Evolutionary conservation across 352 stramenopile genomes (phyloP), one percentile per base, ranked within the genome.

Genomic region (Phytophthora sp.): DNA sequence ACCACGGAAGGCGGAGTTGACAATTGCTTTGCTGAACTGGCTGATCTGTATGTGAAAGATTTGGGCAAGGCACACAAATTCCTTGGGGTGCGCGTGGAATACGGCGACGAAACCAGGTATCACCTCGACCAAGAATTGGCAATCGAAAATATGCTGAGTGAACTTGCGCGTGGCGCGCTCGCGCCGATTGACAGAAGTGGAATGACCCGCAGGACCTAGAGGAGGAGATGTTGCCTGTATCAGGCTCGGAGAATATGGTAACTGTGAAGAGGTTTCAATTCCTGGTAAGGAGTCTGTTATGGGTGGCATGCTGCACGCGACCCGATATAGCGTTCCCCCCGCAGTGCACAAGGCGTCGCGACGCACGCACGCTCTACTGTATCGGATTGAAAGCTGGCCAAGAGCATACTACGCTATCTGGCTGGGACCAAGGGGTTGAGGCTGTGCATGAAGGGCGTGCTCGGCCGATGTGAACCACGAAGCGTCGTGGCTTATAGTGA

Each of bases 21-120:
- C 41, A 29, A 20, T 0, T 71, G 69, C 39, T 57, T 54, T 11
- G 26, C 2, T n/a, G 26, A 18, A 15, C 8, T 54, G 1, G 1
- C 16, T 4, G n/a, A 54, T 45, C 7, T 78, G 1, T 45, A 60
- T 8, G 26, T 76, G 0, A 80, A 79, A 30, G 49, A 73, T 23
- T 45, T 80, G 6, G 69, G 68, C 1, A 3, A 23, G 4, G 65
- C 44, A 0, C 21, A 47, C n/a, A 73, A 74, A 6, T 74, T 76
- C 29, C 26, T 81, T 8, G 66, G 69, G 1, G 77, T 81, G 53
- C 36, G 62, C 0, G 36, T 84, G 0, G n/a, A 0, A 0, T 63
- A 66, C 24, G 31, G 39, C 31, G 41, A 50, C 0, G 33, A 29
- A 1, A 1, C 33, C 7, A 55, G 53, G 1, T 77, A 66, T 23